phyloP scores from a whole-genome alignment of 1,284 basidiomycete species.

The Gymnopus androsaceus region DNA sequence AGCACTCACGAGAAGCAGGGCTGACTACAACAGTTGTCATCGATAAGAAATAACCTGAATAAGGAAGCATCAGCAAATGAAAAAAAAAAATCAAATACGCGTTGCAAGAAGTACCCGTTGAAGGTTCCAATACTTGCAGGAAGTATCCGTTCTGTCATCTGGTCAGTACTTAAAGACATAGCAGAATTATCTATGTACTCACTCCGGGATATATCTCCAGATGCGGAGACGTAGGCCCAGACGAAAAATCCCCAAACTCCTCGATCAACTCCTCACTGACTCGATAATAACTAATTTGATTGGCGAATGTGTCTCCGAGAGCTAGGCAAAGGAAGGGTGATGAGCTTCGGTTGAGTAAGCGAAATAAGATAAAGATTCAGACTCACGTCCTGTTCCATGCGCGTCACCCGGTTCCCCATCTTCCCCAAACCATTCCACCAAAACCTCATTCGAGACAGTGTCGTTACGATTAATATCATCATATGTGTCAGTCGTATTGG shows the following conservation, averaged over 20 bases:
- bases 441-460: conserved; percentile 8
- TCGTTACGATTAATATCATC: conserved; percentile 18
- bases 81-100: too few relatives aligned
- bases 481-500: conserved; percentile 20
- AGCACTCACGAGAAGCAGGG: conserved; percentile 29
- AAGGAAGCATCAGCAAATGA: too few relatives aligned
- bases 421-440: conserved; percentile 13
- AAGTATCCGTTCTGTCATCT: conserved; percentile 12
- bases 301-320: conserved; percentile 17
- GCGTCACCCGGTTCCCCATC: conserved; percentile 5
- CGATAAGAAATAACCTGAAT: conserved; percentile 30
- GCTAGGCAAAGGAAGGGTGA: too few relatives aligned
- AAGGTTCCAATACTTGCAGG: too few relatives aligned
- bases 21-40: conserved; percentile 28
- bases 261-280: conserved; percentile 16
- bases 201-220: conserved; percentile 21
- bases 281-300: conserved; percentile 19
- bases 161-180: conserved; percentile 6
- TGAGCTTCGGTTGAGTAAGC: too few relatives aligned
- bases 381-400: conserved; percentile 17
- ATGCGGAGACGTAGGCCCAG: conserved; percentile 21
- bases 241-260: conserved; percentile 18
- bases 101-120: too few relatives aligned
- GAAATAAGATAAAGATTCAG: too few relatives aligned
- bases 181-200: background rate